These are phyloP conservation scores for Polytolypa hystricis DNA, from an alignment of 2,329 filamentous ascomycete species.

Conservation along the genomic window DNA sequence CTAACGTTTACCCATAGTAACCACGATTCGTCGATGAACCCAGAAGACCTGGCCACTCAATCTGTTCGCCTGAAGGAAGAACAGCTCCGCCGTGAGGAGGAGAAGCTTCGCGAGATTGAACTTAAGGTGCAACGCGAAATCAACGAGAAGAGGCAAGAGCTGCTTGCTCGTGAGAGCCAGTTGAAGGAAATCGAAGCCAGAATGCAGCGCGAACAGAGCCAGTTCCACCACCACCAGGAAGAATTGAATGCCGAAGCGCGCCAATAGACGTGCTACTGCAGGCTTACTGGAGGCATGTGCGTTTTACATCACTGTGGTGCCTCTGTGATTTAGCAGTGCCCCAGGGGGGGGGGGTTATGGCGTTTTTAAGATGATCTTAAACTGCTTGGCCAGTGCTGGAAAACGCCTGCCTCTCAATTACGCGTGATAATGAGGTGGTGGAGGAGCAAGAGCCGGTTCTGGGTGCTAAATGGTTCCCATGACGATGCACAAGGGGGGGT, in stretches of 20 bases:
- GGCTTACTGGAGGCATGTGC: background rate
- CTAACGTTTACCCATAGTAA: constrained; percentile 8
- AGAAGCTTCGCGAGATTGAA: constrained; percentile 99
- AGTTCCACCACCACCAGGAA: constrained; percentile 17
- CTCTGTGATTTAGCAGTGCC: background rate
- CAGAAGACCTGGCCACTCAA: constrained; percentile 91
- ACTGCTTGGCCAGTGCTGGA: background rate
- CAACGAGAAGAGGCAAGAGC: constrained; percentile 98
- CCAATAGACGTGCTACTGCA: background rate
- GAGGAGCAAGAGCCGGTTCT: background rate
- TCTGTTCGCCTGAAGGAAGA: constrained; percentile 99
- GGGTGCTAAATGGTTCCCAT: background rate
- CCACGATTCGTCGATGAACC: constrained; percentile 27
- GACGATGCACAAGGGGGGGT: background rate
- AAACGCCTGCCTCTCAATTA: background rate
- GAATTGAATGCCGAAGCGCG: constrained; percentile 19
- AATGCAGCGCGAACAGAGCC: constrained; percentile 76
- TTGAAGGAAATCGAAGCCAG: constrained; percentile 96
- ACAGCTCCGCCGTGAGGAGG: constrained; percentile 95
- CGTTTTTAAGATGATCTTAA: background rate
- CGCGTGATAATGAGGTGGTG: background rate
- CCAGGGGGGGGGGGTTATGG: background rate
- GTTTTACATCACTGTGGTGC: background rate
- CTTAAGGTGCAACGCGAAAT: constrained; percentile 99
- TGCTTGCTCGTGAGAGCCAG: constrained; percentile 93